Conservation (phyloP, 208 protist genomes). For the Herpetomonas tarakana region DNA sequence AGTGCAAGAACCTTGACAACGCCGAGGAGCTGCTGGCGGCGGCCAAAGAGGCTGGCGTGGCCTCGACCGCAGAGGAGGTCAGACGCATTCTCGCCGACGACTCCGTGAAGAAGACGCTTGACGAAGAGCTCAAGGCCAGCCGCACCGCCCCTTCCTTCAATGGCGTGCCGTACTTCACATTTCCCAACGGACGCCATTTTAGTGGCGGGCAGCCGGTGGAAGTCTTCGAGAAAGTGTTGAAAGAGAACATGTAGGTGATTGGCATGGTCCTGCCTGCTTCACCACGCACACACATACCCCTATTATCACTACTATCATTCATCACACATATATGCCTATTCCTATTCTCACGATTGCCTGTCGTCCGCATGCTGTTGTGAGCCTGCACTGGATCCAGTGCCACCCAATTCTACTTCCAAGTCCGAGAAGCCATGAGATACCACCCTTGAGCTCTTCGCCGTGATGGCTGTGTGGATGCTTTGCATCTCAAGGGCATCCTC, state of each 20-base stretch:
- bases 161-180: slow-evolving; percentile 29
- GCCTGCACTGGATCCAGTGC: too few relatives aligned
- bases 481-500: too few relatives aligned
- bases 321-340: too few relatives aligned
- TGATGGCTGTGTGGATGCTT: too few relatives aligned
- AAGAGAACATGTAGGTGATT: slow-evolving; percentile 8
- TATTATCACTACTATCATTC: too few relatives aligned
- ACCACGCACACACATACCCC: too few relatives aligned
- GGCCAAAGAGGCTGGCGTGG: slow-evolving; percentile 22
- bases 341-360: too few relatives aligned
- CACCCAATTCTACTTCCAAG: too few relatives aligned
- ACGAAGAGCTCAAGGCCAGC: slow-evolving; percentile 12
- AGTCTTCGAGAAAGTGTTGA: slow-evolving; percentile 23
- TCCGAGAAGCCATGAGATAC: too few relatives aligned
- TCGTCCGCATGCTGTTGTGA: too few relatives aligned
- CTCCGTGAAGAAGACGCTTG: slow-evolving; percentile 13
- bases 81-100: slow-evolving; percentile 13
- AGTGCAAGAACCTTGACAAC: slow-evolving; percentile 28
- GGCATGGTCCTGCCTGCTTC: too few relatives aligned
- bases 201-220: slow-evolving; percentile 30
- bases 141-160: slow-evolving; percentile 18
- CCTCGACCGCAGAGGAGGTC: slow-evolving; percentile 14
- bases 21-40: slow-evolving; percentile 15
- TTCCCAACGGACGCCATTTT: slow-evolving; percentile 26
- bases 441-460: too few relatives aligned